phyloP scores from a whole-genome alignment of 2,329 filamentous ascomycete species.

The Shiraia sp. region DNA sequence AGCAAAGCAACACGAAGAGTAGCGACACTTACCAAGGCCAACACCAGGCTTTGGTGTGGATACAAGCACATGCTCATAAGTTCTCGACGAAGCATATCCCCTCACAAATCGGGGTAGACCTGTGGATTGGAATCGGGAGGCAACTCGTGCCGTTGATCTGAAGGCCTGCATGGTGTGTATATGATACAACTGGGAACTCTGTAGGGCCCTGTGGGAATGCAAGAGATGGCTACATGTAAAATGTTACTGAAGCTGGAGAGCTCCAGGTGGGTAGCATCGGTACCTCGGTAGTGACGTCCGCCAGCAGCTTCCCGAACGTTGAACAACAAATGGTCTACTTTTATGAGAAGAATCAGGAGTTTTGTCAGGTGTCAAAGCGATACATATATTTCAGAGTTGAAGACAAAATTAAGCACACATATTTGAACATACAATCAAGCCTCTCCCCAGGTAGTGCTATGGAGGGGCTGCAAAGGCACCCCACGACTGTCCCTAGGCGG shows the following conservation, averaged over 20 bases:
- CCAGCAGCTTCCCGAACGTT: slow-evolving; percentile 6
- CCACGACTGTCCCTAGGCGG: too few relatives aligned
- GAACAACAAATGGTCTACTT: too few relatives aligned
- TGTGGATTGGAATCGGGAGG: slow-evolving; percentile 60
- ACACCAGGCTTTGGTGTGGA: slow-evolving; percentile 87
- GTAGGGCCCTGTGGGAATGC: slow-evolving; percentile 2
- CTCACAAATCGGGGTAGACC: slow-evolving; percentile 61
- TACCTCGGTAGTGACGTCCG: slow-evolving; percentile 27
- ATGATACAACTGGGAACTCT: slow-evolving; percentile 9
- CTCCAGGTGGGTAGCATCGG: slow-evolving; percentile 27
- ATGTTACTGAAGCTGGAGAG: slow-evolving; percentile 1
- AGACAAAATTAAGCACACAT: too few relatives aligned
- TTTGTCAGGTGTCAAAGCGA: too few relatives aligned
- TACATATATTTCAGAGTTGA: too few relatives aligned
- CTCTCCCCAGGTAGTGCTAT: too few relatives aligned
- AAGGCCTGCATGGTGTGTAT: slow-evolving; percentile 51
- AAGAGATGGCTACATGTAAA: slow-evolving; percentile 2
- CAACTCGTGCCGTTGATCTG: slow-evolving; percentile 63
- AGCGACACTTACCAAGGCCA: slow-evolving; percentile 68
- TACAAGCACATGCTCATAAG: slow-evolving; percentile 81
- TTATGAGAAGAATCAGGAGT: too few relatives aligned
- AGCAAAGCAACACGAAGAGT: neutral
- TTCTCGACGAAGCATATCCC: slow-evolving; percentile 51
- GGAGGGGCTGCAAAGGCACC: too few relatives aligned
- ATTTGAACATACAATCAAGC: too few relatives aligned